Evolutionary conservation across 768 basidiomycete species (phyloP).

Genomic region (Xerocomellus chrysenteron): DNA sequence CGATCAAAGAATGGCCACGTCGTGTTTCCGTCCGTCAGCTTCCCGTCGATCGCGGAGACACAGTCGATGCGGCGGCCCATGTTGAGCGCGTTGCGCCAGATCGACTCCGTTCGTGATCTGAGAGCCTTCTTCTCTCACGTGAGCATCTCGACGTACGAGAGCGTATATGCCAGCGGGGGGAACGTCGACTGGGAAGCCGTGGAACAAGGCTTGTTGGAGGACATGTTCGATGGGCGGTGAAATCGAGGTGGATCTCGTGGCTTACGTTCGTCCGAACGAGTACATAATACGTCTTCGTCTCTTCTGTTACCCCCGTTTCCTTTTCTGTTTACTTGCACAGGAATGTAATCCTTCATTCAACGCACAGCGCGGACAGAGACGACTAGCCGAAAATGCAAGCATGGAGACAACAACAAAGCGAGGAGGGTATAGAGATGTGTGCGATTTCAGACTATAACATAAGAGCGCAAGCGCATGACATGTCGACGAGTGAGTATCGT

Average conservation of each 20-base stretch:
- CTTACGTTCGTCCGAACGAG: neutral
- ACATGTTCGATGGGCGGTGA: conserved; percentile 86
- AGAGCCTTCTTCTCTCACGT: conserved; percentile 89
- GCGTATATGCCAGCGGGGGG: conserved; percentile 78
- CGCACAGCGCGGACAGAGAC: neutral
- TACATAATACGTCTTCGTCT: neutral
- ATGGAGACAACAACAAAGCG: conserved; percentile 7
- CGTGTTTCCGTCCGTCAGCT: conserved; percentile 21
- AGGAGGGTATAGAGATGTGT: conserved; percentile 29
- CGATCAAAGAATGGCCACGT: conserved; percentile 24
- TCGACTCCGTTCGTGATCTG: conserved; percentile 83
- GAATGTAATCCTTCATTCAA: conserved; percentile 3
- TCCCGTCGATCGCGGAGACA: conserved; percentile 36
- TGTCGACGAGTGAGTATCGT: conserved; percentile 4
- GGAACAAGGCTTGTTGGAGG: conserved; percentile 74
- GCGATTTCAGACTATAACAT: conserved; percentile 13
- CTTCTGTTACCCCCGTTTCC: conserved; percentile 4
- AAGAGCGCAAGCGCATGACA: conserved; percentile 1
- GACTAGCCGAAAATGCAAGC: conserved; percentile 1
- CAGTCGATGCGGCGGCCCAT: conserved; percentile 71
- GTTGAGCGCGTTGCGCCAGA: conserved; percentile 63
- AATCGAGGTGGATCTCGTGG: neutral
- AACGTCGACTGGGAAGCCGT: conserved; percentile 89
- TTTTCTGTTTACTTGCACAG: conserved; percentile 3
- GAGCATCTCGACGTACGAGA: conserved; percentile 88